These are phyloP conservation scores for Nemania sp. DNA, from an alignment of 2,329 filamentous ascomycete species.

Conservation along the genomic window DNA sequence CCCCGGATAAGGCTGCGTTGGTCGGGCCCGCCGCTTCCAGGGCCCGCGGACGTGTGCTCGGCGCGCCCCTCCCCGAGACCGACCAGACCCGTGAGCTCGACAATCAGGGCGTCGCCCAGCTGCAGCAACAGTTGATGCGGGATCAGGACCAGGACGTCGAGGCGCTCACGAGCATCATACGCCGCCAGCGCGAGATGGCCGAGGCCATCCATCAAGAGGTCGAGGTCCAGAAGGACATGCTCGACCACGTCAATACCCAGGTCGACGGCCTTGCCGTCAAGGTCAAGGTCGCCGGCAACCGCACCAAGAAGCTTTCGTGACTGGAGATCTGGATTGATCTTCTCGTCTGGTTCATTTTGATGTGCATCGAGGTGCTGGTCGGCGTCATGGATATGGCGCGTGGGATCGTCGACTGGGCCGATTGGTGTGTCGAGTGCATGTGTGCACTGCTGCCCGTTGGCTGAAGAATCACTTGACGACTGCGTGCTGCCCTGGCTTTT, in stretches of 20 bases:
- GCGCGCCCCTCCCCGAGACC: constrained; percentile 73
- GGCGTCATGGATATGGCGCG: constrained; percentile 4
- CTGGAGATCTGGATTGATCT: neutral
- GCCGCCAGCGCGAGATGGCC: constrained; percentile 77
- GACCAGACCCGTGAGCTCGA: constrained; percentile 76
- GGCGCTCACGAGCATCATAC: constrained; percentile 68
- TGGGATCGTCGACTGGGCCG: constrained; percentile 17
- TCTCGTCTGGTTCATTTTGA: neutral
- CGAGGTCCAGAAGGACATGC: constrained; percentile 69
- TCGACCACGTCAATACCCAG: constrained; percentile 68
- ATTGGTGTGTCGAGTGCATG: constrained; percentile 19
- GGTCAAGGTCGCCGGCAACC: constrained; percentile 72
- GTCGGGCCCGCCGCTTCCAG: constrained; percentile 46
- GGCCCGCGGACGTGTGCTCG: constrained; percentile 65
- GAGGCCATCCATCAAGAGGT: constrained; percentile 75
- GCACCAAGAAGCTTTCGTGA: constrained; percentile 65
- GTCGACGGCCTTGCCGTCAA: constrained; percentile 68
- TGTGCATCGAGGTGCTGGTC: neutral
- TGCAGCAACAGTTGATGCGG: constrained; percentile 74
- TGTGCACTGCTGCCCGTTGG: constrained; percentile 1
- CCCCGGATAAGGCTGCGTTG: constrained; percentile 55
- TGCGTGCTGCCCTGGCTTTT: neutral
- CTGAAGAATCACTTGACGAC: neutral
- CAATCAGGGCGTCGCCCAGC: constrained; percentile 71
- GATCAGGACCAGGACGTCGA: constrained; percentile 77